Percentiles rank a stretch among this genome's conserved stretches.
These are phyloP conservation scores for Candida nitratophila DNA, from an alignment of 805 yeast genomes.

Conservation along the genomic window DNA sequence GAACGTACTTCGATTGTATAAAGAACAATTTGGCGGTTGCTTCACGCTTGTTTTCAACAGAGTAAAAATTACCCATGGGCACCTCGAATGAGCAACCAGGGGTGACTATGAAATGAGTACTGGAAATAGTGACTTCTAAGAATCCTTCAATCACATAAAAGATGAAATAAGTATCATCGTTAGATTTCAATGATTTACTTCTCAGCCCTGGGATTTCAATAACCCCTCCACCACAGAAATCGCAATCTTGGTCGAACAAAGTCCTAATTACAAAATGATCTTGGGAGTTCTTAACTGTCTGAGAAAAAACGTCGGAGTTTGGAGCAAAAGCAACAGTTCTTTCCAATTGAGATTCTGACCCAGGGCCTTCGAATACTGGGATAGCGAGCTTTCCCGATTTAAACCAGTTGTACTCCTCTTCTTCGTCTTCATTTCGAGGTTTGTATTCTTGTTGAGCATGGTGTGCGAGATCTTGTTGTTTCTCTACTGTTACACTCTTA, in stretches of 20 bases:
- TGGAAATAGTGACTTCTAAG: conserved; percentile 59
- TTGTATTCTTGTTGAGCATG: conserved; percentile 13
- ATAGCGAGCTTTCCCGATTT: conserved; percentile 31
- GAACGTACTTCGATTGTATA: conserved; percentile 53
- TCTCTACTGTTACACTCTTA: too few species aligned
- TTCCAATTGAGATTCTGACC: conserved; percentile 34
- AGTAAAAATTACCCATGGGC: conserved; percentile 71
- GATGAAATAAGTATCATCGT: conserved; percentile 62
- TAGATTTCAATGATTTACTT: conserved; percentile 49
- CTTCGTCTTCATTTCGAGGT: conserved; percentile 17
- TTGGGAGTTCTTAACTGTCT: conserved; percentile 30
- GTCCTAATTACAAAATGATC: conserved; percentile 58
- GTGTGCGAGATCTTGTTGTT: not conserved
- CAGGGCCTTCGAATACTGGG: conserved; percentile 47
- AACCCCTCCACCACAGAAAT: conserved; percentile 67
- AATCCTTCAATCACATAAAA: conserved; percentile 71
- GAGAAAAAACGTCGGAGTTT: conserved; percentile 39
- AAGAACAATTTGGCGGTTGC: conserved; percentile 61
- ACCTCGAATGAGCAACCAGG: conserved; percentile 76
- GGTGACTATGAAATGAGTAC: conserved; percentile 50
- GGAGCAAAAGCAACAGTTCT: conserved; percentile 63
- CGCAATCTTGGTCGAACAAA: conserved; percentile 55
- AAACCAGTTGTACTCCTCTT: conserved; percentile 41
- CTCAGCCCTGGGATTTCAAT: conserved; percentile 58
- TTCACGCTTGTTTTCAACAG: conserved; percentile 56